phyloP scores from a whole-genome alignment of 257 asterid genomes.

The Solanum sejunctum region DNA sequence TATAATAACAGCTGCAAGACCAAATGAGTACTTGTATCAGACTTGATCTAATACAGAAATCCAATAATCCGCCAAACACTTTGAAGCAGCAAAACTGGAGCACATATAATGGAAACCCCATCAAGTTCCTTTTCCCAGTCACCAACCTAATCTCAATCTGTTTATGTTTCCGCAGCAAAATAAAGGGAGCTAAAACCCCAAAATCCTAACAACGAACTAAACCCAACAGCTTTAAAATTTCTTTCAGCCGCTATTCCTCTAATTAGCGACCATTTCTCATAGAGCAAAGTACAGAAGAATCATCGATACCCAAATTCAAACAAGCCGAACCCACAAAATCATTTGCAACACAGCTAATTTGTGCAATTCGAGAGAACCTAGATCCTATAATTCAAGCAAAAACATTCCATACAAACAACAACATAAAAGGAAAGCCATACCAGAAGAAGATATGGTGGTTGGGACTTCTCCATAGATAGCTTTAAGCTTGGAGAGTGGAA shows the following conservation, averaged over 20 bases:
- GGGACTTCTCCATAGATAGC: conserved; percentile 61
- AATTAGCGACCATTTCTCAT: background rate
- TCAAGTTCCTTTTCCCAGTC: background rate
- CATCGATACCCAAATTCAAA: background rate
- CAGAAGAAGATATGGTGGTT: background rate
- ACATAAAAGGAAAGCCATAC: background rate
- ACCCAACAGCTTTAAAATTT: background rate
- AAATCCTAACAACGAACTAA: background rate
- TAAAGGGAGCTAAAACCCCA: background rate
- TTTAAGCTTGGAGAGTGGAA: conserved; percentile 67
- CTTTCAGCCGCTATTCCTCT: background rate
- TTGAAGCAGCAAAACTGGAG: background rate
- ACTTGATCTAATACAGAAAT: background rate
- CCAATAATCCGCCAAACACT: background rate
- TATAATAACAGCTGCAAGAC: background rate
- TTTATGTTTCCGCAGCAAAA: background rate
- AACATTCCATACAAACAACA: background rate
- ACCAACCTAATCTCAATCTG: background rate
- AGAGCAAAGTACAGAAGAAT: background rate
- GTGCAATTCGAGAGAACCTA: background rate
- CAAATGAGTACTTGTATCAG: background rate
- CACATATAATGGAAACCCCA: background rate
- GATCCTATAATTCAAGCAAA: background rate
- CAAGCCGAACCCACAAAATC: background rate
- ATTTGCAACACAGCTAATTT: background rate